Conservation (phyloP, 345 rosid genomes). For the Ceriops tagal region DNA sequence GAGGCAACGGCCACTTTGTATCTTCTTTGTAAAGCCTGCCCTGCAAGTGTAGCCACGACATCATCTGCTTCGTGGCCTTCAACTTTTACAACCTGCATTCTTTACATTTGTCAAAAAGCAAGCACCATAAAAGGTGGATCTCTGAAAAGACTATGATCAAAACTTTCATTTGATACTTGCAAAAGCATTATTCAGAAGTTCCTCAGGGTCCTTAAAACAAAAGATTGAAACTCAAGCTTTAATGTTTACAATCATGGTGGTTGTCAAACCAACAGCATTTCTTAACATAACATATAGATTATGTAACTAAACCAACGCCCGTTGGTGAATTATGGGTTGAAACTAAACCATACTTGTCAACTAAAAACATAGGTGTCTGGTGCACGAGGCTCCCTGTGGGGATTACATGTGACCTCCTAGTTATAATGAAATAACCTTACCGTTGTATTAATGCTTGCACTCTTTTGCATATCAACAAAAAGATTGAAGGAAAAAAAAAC, state of each 20-base stretch:
- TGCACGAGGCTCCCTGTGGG: no score
- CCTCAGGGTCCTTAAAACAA: no score
- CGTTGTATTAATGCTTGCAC: no score
- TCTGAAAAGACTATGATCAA: not conserved
- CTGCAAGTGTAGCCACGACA: slow-evolving; percentile 74
- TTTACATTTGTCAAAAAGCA: slow-evolving; percentile 9
- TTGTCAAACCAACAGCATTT: no score
- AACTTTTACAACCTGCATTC: slow-evolving; percentile 61
- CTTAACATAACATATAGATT: no score
- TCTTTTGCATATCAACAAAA: no score
- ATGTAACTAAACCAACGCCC: not conserved
- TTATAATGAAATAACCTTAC: no score
- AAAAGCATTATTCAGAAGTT: no score
- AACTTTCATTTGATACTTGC: no score
- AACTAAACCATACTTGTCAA: not conserved
- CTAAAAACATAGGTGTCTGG: no score
- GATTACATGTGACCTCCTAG: no score
- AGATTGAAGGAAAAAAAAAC: no score
- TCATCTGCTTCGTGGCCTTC: slow-evolving; percentile 90
- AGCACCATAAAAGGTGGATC: slow-evolving; percentile 3
- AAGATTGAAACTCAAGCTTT: not conserved
- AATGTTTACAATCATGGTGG: not conserved
- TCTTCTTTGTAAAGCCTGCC: slow-evolving; percentile 65
- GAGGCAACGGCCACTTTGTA: slow-evolving; percentile 73
- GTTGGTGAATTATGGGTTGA: not conserved